Conservation (phyloP, 345 rosid species). For the Gossypium rotundifolium region DNA sequence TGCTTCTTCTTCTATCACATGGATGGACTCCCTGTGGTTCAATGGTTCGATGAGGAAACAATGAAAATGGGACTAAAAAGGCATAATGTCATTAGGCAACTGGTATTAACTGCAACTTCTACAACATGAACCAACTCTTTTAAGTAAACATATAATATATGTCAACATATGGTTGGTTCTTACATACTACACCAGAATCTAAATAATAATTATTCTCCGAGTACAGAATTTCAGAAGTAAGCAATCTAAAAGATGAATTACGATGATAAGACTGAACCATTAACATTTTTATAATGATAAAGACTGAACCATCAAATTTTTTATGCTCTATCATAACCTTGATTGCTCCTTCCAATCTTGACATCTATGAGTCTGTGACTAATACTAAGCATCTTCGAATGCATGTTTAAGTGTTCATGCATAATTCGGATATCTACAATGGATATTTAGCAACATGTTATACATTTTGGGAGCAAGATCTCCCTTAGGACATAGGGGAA, state of each 20-base stretch:
- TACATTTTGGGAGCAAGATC: neutral
- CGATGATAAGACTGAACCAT: neutral
- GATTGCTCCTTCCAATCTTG: neutral
- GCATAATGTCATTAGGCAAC: neutral
- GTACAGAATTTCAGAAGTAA: too few species aligned
- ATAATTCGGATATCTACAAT: neutral
- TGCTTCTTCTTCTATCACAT: constrained; percentile 70
- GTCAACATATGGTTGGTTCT: neutral
- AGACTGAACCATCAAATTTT: neutral
- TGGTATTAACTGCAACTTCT: neutral
- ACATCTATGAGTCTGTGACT: neutral
- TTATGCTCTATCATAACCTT: neutral
- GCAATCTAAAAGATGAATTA: too few species aligned
- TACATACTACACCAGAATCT: neutral
- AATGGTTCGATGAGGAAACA: neutral
- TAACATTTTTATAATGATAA: neutral
- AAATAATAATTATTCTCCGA: too few species aligned
- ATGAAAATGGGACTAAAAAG: neutral
- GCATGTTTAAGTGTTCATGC: neutral
- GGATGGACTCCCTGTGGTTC: constrained; percentile 68
- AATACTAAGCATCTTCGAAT: neutral
- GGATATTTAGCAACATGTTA: neutral
- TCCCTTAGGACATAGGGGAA: neutral
- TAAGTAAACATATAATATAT: neutral
- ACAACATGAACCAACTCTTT: neutral